Evolutionary conservation across 2,329 filamentous ascomycete genomes (phyloP), one percentile per base, ranked within the genome.

Genomic region (Dichotomopilus funicola): DNA sequence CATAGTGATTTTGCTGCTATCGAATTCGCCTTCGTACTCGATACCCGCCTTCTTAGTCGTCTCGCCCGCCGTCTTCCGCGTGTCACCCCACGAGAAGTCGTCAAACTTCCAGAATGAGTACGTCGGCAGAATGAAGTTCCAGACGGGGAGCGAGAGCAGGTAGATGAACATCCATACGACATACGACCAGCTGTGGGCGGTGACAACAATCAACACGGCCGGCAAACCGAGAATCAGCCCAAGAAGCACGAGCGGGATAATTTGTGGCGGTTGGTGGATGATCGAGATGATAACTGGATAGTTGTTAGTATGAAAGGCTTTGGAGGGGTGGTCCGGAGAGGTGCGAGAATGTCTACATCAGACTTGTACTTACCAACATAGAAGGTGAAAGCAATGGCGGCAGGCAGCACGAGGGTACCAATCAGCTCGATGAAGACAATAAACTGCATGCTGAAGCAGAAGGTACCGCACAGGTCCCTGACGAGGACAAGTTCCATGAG

Each of bases 371-470:
- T 83, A 91, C 88, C 85, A 66, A 99, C 86, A 73, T 99, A 99
- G 69, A 97, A 85, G 19, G 94, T 99, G 71, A 99, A 99, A 3
- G 89, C 87, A 69, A 99, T 97, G 63, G 95, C 95, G 47, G 94
- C 95, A 2, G 94, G 94, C 27, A 99, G 79, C 9, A 99, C 94
- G 53, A 99, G 78, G 1, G 95, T 99, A 65, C 94, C 94, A 54
- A 97, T 81, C 54, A 99, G 79, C 73, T 99, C 94, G 67, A 99
- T 88, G 70, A 91, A 95, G 60, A 99, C 87, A 62, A 99, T 87
- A 69, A 99, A 99, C 73, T 99, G 94, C 94, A 99, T 99, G 72
- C 90, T 96, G 78, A 99, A 99, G 78, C 95, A 99, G 77, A 99
- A 99, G 3, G 94, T 99, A 62, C 94, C 94, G 68, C 94, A 99